Evolutionary conservation across 23 red algal species (phyloP).

Genomic region (Gracilariopsis chorda): DNA sequence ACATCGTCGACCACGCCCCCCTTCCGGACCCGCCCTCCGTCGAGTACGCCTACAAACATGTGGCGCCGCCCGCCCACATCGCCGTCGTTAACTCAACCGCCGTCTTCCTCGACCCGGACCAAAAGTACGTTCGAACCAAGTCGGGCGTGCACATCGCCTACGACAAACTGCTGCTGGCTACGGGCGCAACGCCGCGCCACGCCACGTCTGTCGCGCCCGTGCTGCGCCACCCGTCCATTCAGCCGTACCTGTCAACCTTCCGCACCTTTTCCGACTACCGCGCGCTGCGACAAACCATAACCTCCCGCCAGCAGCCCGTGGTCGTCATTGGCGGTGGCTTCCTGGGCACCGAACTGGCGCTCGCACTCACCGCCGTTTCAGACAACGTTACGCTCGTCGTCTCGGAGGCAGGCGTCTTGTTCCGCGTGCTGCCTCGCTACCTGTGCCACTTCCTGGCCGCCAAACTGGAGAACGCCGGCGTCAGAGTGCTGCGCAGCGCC

Average conservation of each 20-base stretch:
- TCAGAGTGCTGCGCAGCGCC: conserved; percentile 51
- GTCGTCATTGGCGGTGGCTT: conserved; percentile 78
- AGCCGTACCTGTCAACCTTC: conserved; percentile 33
- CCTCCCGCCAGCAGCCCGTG: background rate
- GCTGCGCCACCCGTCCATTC: background rate
- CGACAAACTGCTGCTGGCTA: conserved; percentile 78
- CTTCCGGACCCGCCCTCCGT: background rate
- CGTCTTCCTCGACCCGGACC: conserved; percentile 18
- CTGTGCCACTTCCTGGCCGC: conserved; percentile 64
- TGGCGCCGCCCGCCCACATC: background rate
- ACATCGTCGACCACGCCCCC: background rate
- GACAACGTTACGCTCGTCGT: conserved; percentile 55
- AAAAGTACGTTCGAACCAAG: conserved; percentile 32
- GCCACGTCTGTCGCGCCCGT: conserved; percentile 11
- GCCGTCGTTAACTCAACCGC: background rate
- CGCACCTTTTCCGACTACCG: conserved; percentile 43
- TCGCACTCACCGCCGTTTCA: conserved; percentile 31
- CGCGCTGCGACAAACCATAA: background rate
- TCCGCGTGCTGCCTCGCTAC: conserved; percentile 71
- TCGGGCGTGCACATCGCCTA: conserved; percentile 23
- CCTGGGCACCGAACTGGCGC: conserved; percentile 77
- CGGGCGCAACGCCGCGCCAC: conserved; percentile 40
- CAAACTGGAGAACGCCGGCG: conserved; percentile 2
- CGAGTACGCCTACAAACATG: conserved; percentile 29
- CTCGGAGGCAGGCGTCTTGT: conserved; percentile 69